Conservation (phyloP, 306 rosid genomes). For the Prinsepia uniflora region DNA sequence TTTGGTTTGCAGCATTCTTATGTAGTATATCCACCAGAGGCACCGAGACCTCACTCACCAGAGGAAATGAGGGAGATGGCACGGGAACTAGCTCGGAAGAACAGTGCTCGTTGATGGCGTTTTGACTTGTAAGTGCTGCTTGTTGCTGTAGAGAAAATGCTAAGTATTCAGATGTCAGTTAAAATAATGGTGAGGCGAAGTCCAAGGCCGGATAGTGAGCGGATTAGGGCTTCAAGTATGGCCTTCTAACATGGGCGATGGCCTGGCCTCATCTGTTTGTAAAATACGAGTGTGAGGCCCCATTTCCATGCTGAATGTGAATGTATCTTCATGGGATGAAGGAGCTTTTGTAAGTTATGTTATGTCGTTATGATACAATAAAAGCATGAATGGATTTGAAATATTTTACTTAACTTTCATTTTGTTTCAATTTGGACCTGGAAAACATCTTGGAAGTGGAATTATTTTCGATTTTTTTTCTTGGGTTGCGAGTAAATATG, state of each 20-base stretch:
- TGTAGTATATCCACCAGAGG: slow-evolving; percentile 68
- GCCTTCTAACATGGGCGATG: not conserved
- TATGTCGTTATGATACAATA: too few relatives aligned
- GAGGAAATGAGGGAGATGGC: slow-evolving; percentile 83
- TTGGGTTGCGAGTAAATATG: too few relatives aligned
- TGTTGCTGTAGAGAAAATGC: slow-evolving; percentile 5
- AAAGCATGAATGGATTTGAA: too few relatives aligned
- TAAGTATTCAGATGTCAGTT: not conserved
- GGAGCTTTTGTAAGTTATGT: not conserved
- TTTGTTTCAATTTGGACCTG: too few relatives aligned
- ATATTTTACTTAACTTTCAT: too few relatives aligned
- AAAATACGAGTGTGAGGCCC: not conserved
- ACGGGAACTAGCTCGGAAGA: slow-evolving; percentile 64
- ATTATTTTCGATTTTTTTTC: too few relatives aligned
- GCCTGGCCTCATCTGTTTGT: slow-evolving; percentile 5
- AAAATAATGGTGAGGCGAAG: not conserved
- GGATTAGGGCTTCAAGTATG: not conserved
- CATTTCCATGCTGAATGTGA: not conserved
- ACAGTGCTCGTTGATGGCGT: slow-evolving; percentile 38
- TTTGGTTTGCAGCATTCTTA: slow-evolving; percentile 48
- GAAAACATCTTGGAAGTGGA: too few relatives aligned
- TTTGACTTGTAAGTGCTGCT: slow-evolving; percentile 10
- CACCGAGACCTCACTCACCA: slow-evolving; percentile 70
- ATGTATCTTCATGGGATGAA: too few relatives aligned
- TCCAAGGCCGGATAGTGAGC: not conserved